Conservation (phyloP, 441 rosid species). For the Gossypium davidsonii region DNA sequence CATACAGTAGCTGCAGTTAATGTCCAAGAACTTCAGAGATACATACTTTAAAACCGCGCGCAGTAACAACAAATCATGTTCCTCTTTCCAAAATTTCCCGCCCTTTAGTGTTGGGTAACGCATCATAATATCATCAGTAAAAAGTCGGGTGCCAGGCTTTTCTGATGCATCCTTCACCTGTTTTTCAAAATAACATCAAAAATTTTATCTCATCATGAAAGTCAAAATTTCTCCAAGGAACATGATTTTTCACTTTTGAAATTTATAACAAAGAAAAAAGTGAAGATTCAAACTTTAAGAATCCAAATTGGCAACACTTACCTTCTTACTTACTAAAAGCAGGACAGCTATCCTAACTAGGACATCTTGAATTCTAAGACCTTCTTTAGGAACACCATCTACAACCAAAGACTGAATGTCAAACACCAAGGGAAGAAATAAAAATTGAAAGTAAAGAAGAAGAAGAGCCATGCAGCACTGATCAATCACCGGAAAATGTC, state of each 20-base stretch:
- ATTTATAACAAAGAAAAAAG: not conserved
- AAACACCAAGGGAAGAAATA: constrained; percentile 12
- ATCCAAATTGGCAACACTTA: constrained; percentile 26
- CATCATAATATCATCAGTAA: constrained; percentile 52
- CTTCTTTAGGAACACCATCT: constrained; percentile 99
- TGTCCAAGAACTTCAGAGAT: constrained; percentile 11
- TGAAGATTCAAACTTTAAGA: not conserved
- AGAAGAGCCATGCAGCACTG: not conserved
- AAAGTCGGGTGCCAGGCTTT: constrained; percentile 50
- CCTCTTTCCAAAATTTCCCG: constrained; percentile 91
- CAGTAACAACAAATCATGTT: constrained; percentile 68
- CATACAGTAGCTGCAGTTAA: not conserved
- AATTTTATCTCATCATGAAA: not conserved
- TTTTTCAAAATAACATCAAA: constrained; percentile 11
- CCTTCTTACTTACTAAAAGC: constrained; percentile 69
- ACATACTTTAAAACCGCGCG: constrained; percentile 81
- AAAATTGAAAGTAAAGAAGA: constrained; percentile 11
- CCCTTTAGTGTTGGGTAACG: constrained; percentile 74
- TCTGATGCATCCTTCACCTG: constrained; percentile 59
- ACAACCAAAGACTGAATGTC: constrained; percentile 26
- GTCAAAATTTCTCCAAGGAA: not conserved
- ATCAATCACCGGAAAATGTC: constrained; percentile 66
- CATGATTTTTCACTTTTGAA: not conserved
- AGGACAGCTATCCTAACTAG: constrained; percentile 76
- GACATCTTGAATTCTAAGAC: constrained; percentile 88